Evolutionary conservation across 2,329 filamentous ascomycete genomes (phyloP), one percentile per base, ranked within the genome.

Genomic region (Cladosporium velox): DNA sequence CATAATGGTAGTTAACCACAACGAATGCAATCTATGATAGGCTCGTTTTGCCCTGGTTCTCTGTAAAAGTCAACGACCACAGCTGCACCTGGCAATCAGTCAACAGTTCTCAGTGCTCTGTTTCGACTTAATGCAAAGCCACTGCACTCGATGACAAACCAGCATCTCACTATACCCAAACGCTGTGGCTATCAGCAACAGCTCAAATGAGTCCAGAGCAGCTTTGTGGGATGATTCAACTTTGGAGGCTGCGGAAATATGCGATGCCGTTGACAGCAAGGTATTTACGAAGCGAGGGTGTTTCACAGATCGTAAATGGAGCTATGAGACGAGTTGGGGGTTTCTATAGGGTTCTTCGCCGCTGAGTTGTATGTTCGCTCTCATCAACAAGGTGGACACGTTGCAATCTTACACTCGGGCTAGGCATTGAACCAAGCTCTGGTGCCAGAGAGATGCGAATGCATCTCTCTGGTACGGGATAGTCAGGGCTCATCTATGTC

Each of bases 31-130:
- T 24, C 1, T 24, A 24, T 24, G 24, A 24, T 24, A 24, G 1
- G 24, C 24, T 24, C 24, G 24, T 24, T 24, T 24, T 24, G 24
- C n/a, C n/a, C n/a, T n/a, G n/a, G n/a, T n/a, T n/a, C n/a, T n/a
- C n/a, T n/a, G n/a, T n/a, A n/a, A n/a, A n/a, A n/a, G n/a, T n/a
- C n/a, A n/a, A 24, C 24, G 24, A 30, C 3, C 28, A 30, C 14
- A 55, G 30, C 52, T 55, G 52, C 52, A 55, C 30, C 15, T 55
- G 52, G 52, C 52, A 55, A 55, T 34, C 52, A 21, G 18, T 55
- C 52, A 55, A 55, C 52, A 55, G 52, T 21, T 34, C 52, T 55
- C 52, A 32, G 18, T 55, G 30, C 52, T 55, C 52, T 32, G 41
- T 55, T 55, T 55, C 52, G 52, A 55, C 28, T 55, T 32, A 14